Evolutionary conservation across 148 eudicot genomes (phyloP).

Genomic region (Vaccinium macrocarpon): DNA sequence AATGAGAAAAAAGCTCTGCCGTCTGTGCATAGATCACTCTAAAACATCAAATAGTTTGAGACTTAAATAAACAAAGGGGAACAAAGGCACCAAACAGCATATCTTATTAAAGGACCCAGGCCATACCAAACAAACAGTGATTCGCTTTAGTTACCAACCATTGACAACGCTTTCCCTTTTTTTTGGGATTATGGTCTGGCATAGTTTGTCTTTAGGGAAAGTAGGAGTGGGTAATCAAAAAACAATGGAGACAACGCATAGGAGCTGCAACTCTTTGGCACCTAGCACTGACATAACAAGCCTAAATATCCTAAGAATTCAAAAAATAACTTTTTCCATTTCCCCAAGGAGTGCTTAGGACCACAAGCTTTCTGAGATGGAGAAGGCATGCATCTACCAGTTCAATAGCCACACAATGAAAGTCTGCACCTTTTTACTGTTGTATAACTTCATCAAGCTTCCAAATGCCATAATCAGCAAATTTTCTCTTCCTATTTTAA

Average conservation of each 20-base stretch:
- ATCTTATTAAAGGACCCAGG: no score
- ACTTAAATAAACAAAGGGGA: neutral
- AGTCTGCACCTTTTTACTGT: neutral
- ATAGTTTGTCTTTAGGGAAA: no score
- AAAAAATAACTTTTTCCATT: neutral
- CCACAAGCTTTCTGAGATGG: neutral
- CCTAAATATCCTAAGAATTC: neutral
- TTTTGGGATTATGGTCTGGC: no score
- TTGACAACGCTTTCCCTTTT: no score
- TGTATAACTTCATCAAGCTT: neutral
- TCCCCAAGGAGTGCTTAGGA: neutral
- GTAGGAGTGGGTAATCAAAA: neutral
- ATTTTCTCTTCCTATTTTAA: neutral
- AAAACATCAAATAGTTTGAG: neutral
- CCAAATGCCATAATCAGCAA: neutral
- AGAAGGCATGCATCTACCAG: constrained; percentile 5
- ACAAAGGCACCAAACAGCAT: neutral
- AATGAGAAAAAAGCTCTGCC: neutral
- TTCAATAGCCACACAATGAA: neutral
- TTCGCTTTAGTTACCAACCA: no score
- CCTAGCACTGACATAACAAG: neutral
- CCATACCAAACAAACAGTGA: no score
- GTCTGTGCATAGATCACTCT: neutral
- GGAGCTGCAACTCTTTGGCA: neutral
- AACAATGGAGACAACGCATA: neutral